Conservation (phyloP, 495 filamentous ascomycete species). For the Venustampulla echinocandica region DNA sequence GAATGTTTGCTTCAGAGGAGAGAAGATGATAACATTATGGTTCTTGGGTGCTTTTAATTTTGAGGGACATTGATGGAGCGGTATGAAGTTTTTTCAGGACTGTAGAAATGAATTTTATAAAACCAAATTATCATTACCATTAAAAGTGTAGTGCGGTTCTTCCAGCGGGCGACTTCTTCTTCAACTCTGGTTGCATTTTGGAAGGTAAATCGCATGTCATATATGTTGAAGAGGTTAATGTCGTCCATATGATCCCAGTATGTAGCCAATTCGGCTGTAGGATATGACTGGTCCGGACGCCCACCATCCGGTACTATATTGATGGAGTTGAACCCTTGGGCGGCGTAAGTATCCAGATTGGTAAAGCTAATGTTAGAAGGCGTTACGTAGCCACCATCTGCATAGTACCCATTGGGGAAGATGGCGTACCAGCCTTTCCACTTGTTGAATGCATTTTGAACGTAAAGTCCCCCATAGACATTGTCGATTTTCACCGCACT, state of each 20-base stretch:
- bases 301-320: conserved; percentile 41
- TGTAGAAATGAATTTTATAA: too few relatives aligned
- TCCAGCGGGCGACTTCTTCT: conserved; percentile 43
- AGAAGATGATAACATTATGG: too few relatives aligned
- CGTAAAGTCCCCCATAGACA: conserved; percentile 46
- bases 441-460: conserved; percentile 23
- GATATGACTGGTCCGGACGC: conserved; percentile 30
- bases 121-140: too few relatives aligned
- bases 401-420: conserved; percentile 58
- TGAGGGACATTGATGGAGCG: too few relatives aligned
- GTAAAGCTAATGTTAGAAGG: conserved; percentile 31
- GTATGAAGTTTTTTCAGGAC: too few relatives aligned
- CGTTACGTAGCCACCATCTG: conserved; percentile 44
- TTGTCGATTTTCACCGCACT: conserved; percentile 57
- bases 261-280: conserved; percentile 32
- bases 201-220: conserved; percentile 54
- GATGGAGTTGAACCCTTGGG: conserved; percentile 44
- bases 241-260: conserved; percentile 48
- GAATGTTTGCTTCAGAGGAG: too few relatives aligned
- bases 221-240: conserved; percentile 53
- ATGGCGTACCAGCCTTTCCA: conserved; percentile 36
- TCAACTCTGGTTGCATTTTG: conserved; percentile 45
- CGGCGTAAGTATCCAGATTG: conserved; percentile 32
- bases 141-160: conserved; percentile 45
- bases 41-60: too few relatives aligned